Base-by-base conservation (phyloP, 345 rosid genomes). In the Dipteronia dyeriana region DNA sequence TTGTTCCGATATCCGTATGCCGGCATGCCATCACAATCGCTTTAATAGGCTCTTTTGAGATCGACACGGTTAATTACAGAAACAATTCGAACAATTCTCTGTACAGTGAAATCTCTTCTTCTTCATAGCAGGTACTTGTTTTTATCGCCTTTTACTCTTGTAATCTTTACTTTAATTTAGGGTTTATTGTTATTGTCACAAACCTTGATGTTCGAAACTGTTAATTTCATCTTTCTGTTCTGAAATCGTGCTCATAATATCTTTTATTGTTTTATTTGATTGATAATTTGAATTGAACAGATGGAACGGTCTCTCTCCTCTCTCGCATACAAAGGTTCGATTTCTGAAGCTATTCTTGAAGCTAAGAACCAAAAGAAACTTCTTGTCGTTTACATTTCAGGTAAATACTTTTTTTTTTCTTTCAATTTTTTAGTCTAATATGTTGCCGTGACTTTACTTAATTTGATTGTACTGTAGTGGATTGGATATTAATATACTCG, bases 321-420 rank as follows among this genome's bases (percentile, higher is more conserved):
- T 66, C 88, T 93, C 7, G 47, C 88, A 0, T 89, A 82, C 84
- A 89, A 87, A 85, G 98, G 97, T 10, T 85, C 97, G 3, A 84
- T 95, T 61, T 64, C 89, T 25, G 91, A 90, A 80, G 99, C 98
- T 5, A 93, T 95, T 65, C 3, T 80, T 25, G 92, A 90, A 86
- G 90, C 98, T 43, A 86, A 88, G 74, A 68, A 38, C 38, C 92
- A 84, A 89, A 93, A 86, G 91, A 95, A 91, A 77, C 95, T 93
- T 75, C 89, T 95, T 59, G 87, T 95, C 29, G 99, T 95, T 31
- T 91, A 90, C 81, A 88, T 93, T 66, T 91, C 96, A 57, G 97
- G 98, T 93, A 80, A 77, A 62, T 61, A 51, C 61, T 54, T 7
- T 78, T 31, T 22, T 19, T 45, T 29, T 59, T 34, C 22, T 14